phyloP scores from a whole-genome alignment of 495 filamentous ascomycete genomes.

The Podospora australis region DNA sequence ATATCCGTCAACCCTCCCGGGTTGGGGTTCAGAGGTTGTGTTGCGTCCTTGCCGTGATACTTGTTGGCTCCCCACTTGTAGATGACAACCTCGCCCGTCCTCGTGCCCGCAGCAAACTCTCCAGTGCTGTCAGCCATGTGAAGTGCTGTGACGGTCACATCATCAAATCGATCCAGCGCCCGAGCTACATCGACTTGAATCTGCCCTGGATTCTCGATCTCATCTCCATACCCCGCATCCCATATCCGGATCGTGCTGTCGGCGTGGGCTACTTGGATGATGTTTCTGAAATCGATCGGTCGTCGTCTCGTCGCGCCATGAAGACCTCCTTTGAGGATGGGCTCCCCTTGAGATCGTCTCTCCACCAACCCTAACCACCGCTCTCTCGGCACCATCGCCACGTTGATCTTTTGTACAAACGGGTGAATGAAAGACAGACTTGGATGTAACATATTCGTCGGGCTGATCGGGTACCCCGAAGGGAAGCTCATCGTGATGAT shows the following conservation, averaged over 20 bases:
- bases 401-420: conserved; percentile 62
- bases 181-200: conserved; percentile 81
- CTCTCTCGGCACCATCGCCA: conserved; percentile 64
- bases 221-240: conserved; percentile 85
- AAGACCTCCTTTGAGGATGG: conserved; percentile 68
- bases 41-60: conserved; percentile 45
- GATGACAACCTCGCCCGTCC: conserved; percentile 73
- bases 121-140: conserved; percentile 69
- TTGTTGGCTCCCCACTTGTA: conserved; percentile 82
- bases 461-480: conserved; percentile 79
- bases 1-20: conserved; percentile 65
- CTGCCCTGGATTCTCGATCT: conserved; percentile 78
- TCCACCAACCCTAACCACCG: conserved; percentile 87
- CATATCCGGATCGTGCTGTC: conserved; percentile 84
- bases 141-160: conserved; percentile 67
- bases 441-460: conserved; percentile 84
- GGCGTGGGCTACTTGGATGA: conserved; percentile 75
- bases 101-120: conserved; percentile 78
- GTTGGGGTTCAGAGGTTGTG: conserved; percentile 49
- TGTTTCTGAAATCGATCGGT: conserved; percentile 70
- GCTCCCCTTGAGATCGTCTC: conserved; percentile 62
- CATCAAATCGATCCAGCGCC: conserved; percentile 73
- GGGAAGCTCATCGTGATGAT: conserved; percentile 84
- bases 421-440: conserved; percentile 81
- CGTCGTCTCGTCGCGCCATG: conserved; percentile 60